These are phyloP conservation scores for Simplicillium aogashimaense DNA, from an alignment of 2,329 filamentous ascomycete species.

Conservation along the genomic window DNA sequence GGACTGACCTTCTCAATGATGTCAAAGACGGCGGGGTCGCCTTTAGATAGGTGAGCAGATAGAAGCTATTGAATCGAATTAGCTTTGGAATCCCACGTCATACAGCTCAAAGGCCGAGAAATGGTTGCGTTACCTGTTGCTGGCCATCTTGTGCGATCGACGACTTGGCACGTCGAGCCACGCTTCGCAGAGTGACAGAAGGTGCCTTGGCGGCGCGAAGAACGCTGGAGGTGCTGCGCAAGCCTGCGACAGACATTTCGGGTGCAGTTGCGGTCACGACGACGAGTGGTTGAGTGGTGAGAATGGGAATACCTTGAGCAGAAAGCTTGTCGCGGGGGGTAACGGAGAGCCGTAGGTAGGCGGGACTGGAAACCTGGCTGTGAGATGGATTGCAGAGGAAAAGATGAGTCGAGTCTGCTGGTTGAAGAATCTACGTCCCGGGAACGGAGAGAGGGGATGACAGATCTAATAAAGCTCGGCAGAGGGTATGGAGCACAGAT, in stretches of 20 bases:
- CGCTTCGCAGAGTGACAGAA: slow-evolving; percentile 11
- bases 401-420: too few species aligned
- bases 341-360: too few species aligned
- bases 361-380: too few species aligned
- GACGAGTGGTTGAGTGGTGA: not conserved
- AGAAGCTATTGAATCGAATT: slow-evolving; percentile 51
- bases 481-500: not conserved
- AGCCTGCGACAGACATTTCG: slow-evolving; percentile 35
- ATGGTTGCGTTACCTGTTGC: slow-evolving; percentile 38
- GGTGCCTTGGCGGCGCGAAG: slow-evolving; percentile 22
- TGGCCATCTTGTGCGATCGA: slow-evolving; percentile 43
- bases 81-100: not conserved
- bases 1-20: slow-evolving; percentile 76
- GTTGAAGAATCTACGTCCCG: too few species aligned
- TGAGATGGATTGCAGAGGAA: too few species aligned
- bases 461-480: too few species aligned
- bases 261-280: not conserved
- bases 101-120: slow-evolving; percentile 9
- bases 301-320: too few species aligned
- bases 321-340: too few species aligned
- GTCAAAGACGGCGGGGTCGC: slow-evolving; percentile 76
- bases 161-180: slow-evolving; percentile 29
- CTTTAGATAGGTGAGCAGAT: slow-evolving; percentile 66
- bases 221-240: slow-evolving; percentile 39
- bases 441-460: too few species aligned